Conservation (phyloP, 2,329 filamentous ascomycete genomes). For the Spiromastix sp. region DNA sequence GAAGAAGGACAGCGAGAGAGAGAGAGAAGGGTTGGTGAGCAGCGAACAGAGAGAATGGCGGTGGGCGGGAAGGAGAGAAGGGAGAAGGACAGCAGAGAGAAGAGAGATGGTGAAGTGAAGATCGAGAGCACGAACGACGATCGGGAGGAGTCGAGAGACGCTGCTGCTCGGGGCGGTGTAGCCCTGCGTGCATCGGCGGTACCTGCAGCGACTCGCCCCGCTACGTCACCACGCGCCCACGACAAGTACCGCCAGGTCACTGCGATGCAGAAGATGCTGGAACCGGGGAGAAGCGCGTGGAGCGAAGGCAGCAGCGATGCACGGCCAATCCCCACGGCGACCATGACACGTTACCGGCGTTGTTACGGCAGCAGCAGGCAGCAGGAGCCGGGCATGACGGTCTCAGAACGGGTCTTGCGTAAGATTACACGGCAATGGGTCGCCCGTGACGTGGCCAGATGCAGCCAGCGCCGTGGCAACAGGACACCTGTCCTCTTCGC, state of each 20-base stretch:
- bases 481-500: background rate
- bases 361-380: background rate
- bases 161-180: background rate
- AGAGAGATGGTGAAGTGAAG: conserved; percentile 2
- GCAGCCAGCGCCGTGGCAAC: background rate
- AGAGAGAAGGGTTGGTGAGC: conserved; percentile 2
- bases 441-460: background rate
- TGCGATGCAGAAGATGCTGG: conserved; percentile 2
- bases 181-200: background rate
- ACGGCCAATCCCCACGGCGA: background rate
- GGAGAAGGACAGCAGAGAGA: conserved; percentile 9
- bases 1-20: background rate
- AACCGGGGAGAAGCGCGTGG: conserved; percentile 1
- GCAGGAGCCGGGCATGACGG: background rate
- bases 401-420: background rate
- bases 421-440: background rate
- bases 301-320: background rate
- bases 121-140: background rate
- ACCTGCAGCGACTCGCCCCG: background rate
- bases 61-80: conserved; percentile 1
- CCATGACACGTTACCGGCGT: background rate
- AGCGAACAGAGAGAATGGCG: background rate
- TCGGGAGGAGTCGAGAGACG: background rate
- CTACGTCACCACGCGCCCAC: background rate
- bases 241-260: background rate